A percentile compares a stretch with the other conserved stretches of the same genome.
These are phyloP conservation scores for Talaromyces thailandensis DNA, from an alignment of 495 filamentous ascomycete species.

Conservation along the genomic window DNA sequence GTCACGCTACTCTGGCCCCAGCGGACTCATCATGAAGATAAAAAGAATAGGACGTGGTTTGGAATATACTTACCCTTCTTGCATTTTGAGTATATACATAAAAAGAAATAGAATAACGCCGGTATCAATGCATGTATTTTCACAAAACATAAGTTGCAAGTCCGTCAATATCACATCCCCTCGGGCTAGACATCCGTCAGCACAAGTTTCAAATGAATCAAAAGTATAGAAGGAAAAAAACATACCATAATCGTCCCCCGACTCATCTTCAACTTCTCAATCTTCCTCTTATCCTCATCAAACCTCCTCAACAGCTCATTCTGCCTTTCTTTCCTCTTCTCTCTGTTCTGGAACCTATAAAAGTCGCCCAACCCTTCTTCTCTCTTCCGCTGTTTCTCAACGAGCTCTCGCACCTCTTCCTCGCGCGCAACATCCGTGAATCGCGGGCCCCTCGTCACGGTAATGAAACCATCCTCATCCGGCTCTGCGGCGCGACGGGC, in stretches of 20 bases:
- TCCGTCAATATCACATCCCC: slow-evolving; percentile 14
- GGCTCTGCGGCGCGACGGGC: slow-evolving; percentile 61
- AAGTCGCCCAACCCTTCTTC: slow-evolving; percentile 64
- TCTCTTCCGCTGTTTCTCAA: slow-evolving; percentile 66
- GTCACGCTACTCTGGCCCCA: slow-evolving; percentile 49
- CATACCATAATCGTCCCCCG: slow-evolving; percentile 41
- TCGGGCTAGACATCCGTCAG: slow-evolving; percentile 28
- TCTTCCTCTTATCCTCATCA: slow-evolving; percentile 45
- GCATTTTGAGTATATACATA: neutral
- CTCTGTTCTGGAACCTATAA: slow-evolving; percentile 87
- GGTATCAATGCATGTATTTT: neutral
- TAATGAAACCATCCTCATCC: slow-evolving; percentile 93
- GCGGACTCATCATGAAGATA: slow-evolving; percentile 38
- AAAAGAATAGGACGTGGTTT: neutral
- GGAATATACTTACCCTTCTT: neutral
- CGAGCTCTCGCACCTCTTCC: slow-evolving; percentile 64
- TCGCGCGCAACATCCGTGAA: slow-evolving; percentile 62
- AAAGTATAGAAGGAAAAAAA: slow-evolving; percentile 8
- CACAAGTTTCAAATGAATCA: neutral
- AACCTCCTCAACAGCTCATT: slow-evolving; percentile 50
- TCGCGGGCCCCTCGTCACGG: slow-evolving; percentile 69
- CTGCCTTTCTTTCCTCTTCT: slow-evolving; percentile 79
- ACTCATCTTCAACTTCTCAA: slow-evolving; percentile 41
- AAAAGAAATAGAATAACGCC: slow-evolving; percentile 1
- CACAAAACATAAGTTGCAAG: neutral